These are phyloP conservation scores for Adansonia grandidieri DNA, from an alignment of 441 rosid species.

Conservation along the genomic window DNA sequence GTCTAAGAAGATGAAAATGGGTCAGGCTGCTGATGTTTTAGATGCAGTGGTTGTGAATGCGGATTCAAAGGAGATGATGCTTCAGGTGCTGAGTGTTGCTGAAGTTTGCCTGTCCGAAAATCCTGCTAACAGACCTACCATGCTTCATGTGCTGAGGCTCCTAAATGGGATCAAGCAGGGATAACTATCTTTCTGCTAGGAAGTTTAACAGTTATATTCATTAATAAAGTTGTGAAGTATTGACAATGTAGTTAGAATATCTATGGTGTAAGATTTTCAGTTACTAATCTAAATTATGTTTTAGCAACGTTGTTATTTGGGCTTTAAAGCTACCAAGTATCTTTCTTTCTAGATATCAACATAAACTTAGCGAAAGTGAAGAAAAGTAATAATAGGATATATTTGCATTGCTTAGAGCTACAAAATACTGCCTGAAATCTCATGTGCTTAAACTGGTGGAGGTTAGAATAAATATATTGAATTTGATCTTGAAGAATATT, in stretches of 20 bases:
- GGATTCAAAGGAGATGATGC: slow-evolving; percentile 58
- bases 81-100: slow-evolving; percentile 66
- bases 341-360: not conserved
- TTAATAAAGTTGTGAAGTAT: slow-evolving; percentile 28
- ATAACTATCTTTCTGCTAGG: not conserved
- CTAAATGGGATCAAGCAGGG: slow-evolving; percentile 50
- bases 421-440: not conserved
- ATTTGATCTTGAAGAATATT: too few species aligned
- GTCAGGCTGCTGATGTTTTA: slow-evolving; percentile 62
- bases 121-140: slow-evolving; percentile 73
- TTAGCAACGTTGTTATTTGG: not conserved
- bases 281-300: slow-evolving; percentile 13
- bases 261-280: slow-evolving; percentile 7
- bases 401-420: not conserved
- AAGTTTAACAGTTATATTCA: not conserved
- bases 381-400: not conserved
- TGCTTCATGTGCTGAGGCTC: slow-evolving; percentile 61
- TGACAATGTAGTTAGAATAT: slow-evolving; percentile 4
- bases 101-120: slow-evolving; percentile 66
- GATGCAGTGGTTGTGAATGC: slow-evolving; percentile 54
- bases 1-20: slow-evolving; percentile 66
- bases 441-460: not conserved
- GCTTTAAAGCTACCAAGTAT: not conserved
- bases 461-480: too few species aligned
- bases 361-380: not conserved